Percentiles rank a stretch among this genome's conserved stretches.
Evolutionary conservation across 2,329 filamentous ascomycete genomes (phyloP).

Genomic region (Aspergillus sp.): DNA sequence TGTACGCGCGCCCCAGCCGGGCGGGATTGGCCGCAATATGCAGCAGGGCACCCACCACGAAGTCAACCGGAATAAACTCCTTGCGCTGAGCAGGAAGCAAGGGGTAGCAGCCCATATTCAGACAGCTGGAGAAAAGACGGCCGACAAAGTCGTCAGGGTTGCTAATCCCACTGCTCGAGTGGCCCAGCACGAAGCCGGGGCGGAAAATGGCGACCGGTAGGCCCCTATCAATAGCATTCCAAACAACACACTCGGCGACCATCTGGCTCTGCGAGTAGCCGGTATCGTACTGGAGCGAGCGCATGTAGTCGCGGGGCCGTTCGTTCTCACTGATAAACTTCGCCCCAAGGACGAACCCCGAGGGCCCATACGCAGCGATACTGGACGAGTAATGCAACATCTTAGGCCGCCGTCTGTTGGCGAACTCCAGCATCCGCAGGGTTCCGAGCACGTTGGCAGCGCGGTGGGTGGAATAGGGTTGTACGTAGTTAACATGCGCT

Average conservation of each 20-base stretch:
- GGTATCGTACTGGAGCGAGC: not conserved
- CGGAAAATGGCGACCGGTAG: constrained; percentile 6
- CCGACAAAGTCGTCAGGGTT: constrained; percentile 85
- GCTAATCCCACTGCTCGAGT: constrained; percentile 13
- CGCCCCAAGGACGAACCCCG: constrained; percentile 24
- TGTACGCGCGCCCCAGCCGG: constrained; percentile 21
- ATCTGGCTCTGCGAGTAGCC: constrained; percentile 8
- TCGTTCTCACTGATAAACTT: constrained; percentile 24
- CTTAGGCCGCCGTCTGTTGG: constrained; percentile 19
- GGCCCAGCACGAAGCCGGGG: not conserved
- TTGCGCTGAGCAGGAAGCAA: constrained; percentile 26
- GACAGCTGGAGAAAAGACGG: constrained; percentile 75
- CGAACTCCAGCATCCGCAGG: constrained; percentile 9
- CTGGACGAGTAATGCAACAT: constrained; percentile 28
- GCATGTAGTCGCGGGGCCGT: not conserved
- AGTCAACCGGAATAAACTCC: constrained; percentile 33
- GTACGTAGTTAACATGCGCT: constrained; percentile 12
- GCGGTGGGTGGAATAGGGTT: constrained; percentile 10
- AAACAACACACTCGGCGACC: not conserved
- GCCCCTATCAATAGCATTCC: constrained; percentile 6
- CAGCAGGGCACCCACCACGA: constrained; percentile 22
- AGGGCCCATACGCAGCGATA: constrained; percentile 28
- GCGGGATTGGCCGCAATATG: constrained; percentile 22
- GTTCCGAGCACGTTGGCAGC: constrained; percentile 7
- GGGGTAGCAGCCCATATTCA: constrained; percentile 61